phyloP scores from a whole-genome alignment of 257 asterid species.

The Capsicum baccatum region DNA sequence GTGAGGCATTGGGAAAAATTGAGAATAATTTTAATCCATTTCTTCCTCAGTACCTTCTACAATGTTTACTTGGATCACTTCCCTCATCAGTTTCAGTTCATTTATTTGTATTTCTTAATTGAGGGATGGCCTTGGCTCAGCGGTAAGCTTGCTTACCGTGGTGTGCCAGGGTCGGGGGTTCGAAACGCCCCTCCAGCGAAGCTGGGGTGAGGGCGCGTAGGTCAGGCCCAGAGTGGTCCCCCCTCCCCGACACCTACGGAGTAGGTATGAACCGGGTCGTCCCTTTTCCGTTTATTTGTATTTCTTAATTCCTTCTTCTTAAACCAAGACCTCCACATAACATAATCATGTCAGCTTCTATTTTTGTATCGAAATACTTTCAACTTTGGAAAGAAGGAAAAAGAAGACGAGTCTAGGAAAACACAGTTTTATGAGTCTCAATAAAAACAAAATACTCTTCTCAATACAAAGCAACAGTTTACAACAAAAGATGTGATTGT shows the following conservation, averaged over 20 bases:
- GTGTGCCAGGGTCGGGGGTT: no score
- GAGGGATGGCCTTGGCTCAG: no score
- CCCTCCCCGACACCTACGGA: no score
- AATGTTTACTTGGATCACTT: background rate
- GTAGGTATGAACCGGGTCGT: no score
- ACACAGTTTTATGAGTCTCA: background rate
- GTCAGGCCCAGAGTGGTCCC: no score
- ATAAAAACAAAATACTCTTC: background rate
- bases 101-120: background rate
- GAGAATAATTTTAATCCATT: background rate
- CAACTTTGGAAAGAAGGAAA: background rate
- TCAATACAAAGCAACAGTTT: background rate
- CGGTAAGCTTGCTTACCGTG: no score
- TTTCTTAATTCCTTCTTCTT: background rate
- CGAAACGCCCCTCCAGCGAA: no score
- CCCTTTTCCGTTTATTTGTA: background rate
- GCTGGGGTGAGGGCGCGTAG: no score
- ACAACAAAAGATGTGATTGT: background rate
- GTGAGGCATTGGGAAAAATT: background rate
- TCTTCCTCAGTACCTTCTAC: background rate
- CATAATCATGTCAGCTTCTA: background rate
- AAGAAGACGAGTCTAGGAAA: background rate
- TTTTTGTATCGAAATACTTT: background rate
- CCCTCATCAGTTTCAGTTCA: background rate
- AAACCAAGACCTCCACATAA: background rate